Evolutionary conservation across 2,329 filamentous ascomycete species (phyloP), one percentile per base, ranked within the genome.

Genomic region (Orbilia brochopaga): DNA sequence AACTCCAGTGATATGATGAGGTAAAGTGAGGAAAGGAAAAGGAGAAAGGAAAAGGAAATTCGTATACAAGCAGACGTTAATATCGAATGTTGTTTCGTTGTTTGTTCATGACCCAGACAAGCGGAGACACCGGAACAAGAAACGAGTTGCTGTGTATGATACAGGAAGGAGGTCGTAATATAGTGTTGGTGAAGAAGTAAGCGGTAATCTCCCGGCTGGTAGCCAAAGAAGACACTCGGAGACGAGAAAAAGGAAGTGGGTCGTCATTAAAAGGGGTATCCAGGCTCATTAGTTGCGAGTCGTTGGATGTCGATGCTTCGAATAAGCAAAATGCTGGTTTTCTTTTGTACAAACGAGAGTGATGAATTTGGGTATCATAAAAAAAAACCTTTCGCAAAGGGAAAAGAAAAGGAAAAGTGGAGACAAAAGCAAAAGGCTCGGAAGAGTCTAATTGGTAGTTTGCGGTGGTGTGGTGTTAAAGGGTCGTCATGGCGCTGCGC

Each of bases 281-380:
- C 62, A 37, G 48, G 59, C 65, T 63, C 60, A 56, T 58, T 51
- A 66, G 30, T 60, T 50, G 56, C 54, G 66, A 64, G 60, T 53
- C 23, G 23, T 66, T 32, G 62, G 67, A 72, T 72, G 13, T 23
- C 24, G 21, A 48, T 30, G 56, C 55, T 54, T 61, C 21, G 15
- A 54, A 69, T 56, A 56, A 57, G 21, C 58, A 70, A 60, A 66
- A 65, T 65, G 67, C 62, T 61, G 62, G 60, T 53, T 72, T 64
- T 61, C 54, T 65, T 63, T 66, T 72, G 62, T 72, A 66, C 67
- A 64, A 65, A 69, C 65, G 65, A 69, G 67, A 72, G 62, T 72
- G 60, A 66, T 65, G 60, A 66, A 72, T 65, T 65, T 61, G 62
- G 62, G 60, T 72, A 73, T 66, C 62, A 58, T 66, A 55, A 8